Evolutionary conservation across 257 asterid species (phyloP).

Genomic region (Mentha longifolia): DNA sequence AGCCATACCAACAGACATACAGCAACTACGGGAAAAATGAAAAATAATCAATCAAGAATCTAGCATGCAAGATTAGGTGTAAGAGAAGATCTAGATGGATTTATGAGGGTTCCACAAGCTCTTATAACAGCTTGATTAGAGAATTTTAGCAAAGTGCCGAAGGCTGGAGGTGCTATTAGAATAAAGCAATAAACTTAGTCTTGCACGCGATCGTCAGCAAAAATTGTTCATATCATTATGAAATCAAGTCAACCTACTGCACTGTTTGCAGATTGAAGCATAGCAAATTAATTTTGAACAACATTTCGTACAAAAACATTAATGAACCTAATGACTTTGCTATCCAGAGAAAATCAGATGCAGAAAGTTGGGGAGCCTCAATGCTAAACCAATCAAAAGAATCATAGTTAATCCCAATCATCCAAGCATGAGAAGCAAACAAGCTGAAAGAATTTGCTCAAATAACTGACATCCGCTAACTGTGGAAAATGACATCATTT

Average conservation of each 20-base stretch:
- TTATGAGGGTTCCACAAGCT: constrained; percentile 1
- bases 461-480: not conserved
- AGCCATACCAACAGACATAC: too few species aligned
- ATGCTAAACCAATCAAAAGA: constrained; percentile 5
- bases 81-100: constrained; percentile 2
- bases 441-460: not conserved
- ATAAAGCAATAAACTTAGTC: not conserved
- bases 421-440: constrained; percentile 11
- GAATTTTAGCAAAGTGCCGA: constrained; percentile 1
- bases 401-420: constrained; percentile 1
- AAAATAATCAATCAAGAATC: constrained; percentile 16
- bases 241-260: not conserved
- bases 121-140: constrained; percentile 11
- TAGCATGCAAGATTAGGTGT: not conserved
- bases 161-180: constrained; percentile 1
- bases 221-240: not conserved
- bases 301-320: not conserved
- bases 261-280: constrained; percentile 20
- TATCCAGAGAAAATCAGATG: constrained; percentile 19
- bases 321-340: not conserved
- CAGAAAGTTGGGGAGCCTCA: constrained; percentile 16
- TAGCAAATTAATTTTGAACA: not conserved
- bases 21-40: too few species aligned
- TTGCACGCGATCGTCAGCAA: not conserved
- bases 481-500: not conserved